Percentiles rank a stretch among this genome's conserved stretches.
Conservation (phyloP, 257 asterid genomes). For the Mitragyna speciosa region DNA sequence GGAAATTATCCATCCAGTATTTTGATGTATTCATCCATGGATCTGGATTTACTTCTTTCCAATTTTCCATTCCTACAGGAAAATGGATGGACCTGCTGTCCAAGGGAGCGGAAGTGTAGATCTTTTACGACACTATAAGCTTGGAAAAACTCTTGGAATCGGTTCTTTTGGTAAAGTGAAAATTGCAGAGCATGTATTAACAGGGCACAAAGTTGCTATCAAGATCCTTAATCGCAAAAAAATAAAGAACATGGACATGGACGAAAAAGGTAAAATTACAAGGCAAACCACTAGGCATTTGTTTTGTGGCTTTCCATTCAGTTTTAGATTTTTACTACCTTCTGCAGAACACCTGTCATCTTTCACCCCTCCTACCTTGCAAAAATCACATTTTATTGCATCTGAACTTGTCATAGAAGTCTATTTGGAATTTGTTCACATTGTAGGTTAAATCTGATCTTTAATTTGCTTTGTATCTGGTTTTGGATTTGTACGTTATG, state of each 20-base stretch:
- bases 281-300: neutral
- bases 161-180: slow-evolving; percentile 92
- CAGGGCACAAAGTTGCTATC: slow-evolving; percentile 87
- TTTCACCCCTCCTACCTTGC: too few relatives aligned
- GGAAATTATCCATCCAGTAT: neutral
- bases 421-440: too few relatives aligned
- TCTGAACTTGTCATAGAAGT: too few relatives aligned
- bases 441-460: too few relatives aligned
- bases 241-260: slow-evolving; percentile 71
- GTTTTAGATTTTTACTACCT: neutral
- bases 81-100: slow-evolving; percentile 63
- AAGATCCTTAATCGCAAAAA: slow-evolving; percentile 89
- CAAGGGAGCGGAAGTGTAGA: slow-evolving; percentile 64
- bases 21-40: neutral
- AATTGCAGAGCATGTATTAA: slow-evolving; percentile 78
- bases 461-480: neutral
- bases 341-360: too few relatives aligned
- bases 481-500: neutral
- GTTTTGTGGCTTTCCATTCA: neutral
- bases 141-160: slow-evolving; percentile 88
- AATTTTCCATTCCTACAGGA: slow-evolving; percentile 30
- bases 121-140: slow-evolving; percentile 74
- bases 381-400: too few relatives aligned
- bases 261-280: slow-evolving; percentile 65
- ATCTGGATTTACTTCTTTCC: neutral